These are phyloP conservation scores for Aspergillus cavernicola DNA, from an alignment of 495 filamentous ascomycete species.

Conservation along the genomic window DNA sequence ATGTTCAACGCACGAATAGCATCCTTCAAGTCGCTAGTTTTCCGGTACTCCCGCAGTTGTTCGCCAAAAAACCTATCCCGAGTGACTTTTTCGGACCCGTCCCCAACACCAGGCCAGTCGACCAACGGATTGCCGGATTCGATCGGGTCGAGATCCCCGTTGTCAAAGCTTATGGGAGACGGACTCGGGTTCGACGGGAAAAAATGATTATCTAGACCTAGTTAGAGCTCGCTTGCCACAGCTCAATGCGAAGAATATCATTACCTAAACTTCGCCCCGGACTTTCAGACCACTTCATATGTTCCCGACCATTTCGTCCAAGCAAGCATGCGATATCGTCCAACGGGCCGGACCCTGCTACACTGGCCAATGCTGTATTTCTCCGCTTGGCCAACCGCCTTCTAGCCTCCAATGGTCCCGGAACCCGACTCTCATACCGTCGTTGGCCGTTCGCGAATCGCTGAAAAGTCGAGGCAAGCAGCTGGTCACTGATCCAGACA, in stretches of 20 bases:
- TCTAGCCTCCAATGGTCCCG: slow-evolving; percentile 59
- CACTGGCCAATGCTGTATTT: slow-evolving; percentile 44
- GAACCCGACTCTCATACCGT: slow-evolving; percentile 52
- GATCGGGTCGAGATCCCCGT: slow-evolving; percentile 19
- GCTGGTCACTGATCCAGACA: slow-evolving; percentile 54
- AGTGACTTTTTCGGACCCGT: neutral
- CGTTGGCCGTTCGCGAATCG: slow-evolving; percentile 42
- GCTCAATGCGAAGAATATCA: neutral
- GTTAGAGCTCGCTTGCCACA: neutral
- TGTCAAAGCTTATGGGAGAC: slow-evolving; percentile 18
- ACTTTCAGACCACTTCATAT: slow-evolving; percentile 41
- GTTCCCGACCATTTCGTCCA: slow-evolving; percentile 43
- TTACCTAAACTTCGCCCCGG: slow-evolving; percentile 29
- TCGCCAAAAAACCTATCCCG: slow-evolving; percentile 15
- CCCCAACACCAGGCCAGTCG: neutral
- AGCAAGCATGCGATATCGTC: slow-evolving; percentile 41
- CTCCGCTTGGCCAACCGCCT: slow-evolving; percentile 48
- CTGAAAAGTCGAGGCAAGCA: slow-evolving; percentile 46
- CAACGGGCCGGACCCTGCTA: slow-evolving; percentile 23
- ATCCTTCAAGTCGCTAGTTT: slow-evolving; percentile 26
- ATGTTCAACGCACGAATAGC: slow-evolving; percentile 27
- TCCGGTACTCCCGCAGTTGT: slow-evolving; percentile 21
- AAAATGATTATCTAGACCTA: slow-evolving; percentile 7
- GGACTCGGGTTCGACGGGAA: slow-evolving; percentile 9
- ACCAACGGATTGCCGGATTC: slow-evolving; percentile 2